Base-by-base conservation (phyloP, 1,284 basidiomycete species). In the Vanrija sp. region DNA sequence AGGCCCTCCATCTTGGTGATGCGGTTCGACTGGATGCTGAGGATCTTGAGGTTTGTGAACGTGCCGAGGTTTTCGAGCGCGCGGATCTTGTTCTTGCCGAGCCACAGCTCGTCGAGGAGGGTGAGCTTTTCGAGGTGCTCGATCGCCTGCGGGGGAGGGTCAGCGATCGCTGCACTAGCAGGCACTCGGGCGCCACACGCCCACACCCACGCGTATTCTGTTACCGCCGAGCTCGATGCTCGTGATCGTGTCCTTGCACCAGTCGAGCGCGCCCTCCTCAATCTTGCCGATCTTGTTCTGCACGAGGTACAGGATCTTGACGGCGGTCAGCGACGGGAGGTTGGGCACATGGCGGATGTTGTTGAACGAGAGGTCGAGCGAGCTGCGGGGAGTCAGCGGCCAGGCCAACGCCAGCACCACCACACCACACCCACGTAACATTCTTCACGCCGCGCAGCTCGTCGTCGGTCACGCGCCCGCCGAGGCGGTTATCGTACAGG, bases 21-120 rank as follows among this genome's bases (percentile, higher is more conserved):
- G 28, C 96, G 85, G 69, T 98, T 98, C 3, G 91, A 94, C 72
- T 97, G 93, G 43, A 97, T 82, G 0, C 89, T 91, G 19, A 97
- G 78, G 47, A 94, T 90, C 67, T 83, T 86, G 23, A 96, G 81
- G 49, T 83, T 83, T 57, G 82, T 83, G 58, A 96, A 80, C 1
- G 78, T 80, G 28, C 78, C 79, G 38, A 98, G 78, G 61, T 79
- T 78, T 80, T 95, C 87, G 1, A 98, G 81, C 71, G 84, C 86
- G 5, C 86, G 78, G 60, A 98, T 91, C 78, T 98, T 97, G 76
- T 98, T 98, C 80, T 98, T 98, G 10, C 95, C 95, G 5, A 98
- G 78, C 93, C 95, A 98, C 1, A 98, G 80, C 66, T 98, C 93
- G 62, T 93, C 89, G 9, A 98, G 78, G 58, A 88, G 88, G 0